Base-by-base conservation (phyloP, 2,329 filamentous ascomycete species). In the Arthrobotrys conoides region DNA sequence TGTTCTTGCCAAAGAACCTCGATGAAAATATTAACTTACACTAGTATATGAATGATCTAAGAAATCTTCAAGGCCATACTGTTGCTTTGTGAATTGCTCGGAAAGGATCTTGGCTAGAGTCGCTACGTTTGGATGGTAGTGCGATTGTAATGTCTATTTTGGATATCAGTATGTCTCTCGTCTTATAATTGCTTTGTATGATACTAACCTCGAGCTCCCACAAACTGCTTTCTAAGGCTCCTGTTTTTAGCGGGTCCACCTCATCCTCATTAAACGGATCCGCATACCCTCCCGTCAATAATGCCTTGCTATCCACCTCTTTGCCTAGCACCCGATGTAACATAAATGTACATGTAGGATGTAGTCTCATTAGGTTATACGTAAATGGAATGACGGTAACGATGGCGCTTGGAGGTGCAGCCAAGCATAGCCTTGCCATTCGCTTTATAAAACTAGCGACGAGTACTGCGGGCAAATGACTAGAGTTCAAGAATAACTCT, bases 391-490 rank as follows among this genome's bases (percentile, higher is more conserved):
- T 88, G 55, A 97, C 90, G 68, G 91, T 91, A 16, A 98, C 94
- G 67, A 98, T 92, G 33, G 93, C 94, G 38, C 93, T 90, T 1
- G 96, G 96, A 1, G 96, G 95, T 0, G 93, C 94, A 82, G 93
- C 91, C n/a, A 99, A 88, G 16, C 93, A 89, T 44, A 98, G 87
- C 66, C 95, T 89, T 2, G 94, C 90, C 8, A 99, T 88, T n/a
- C 93, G 90, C 85, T 99, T 99, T 86, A 99, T 91, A 85, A 99
- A 99, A 84, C 94, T 97, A 12, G 96, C 95, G 1, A 99, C 93
- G 46, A 99, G 87, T 3, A 91, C 90, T 3, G 93, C 94, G 2
- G 96, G 96, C 82, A 99, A 88, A 89, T 99, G 96, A 2, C 93
- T 94, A 0, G 95, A 98, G 3, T 88, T 89, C 81, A 99, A 88